Evolutionary conservation across 2,329 filamentous ascomycete species (phyloP), one percentile per base, ranked within the genome.

Genomic region (Cercospora nicotianae): DNA sequence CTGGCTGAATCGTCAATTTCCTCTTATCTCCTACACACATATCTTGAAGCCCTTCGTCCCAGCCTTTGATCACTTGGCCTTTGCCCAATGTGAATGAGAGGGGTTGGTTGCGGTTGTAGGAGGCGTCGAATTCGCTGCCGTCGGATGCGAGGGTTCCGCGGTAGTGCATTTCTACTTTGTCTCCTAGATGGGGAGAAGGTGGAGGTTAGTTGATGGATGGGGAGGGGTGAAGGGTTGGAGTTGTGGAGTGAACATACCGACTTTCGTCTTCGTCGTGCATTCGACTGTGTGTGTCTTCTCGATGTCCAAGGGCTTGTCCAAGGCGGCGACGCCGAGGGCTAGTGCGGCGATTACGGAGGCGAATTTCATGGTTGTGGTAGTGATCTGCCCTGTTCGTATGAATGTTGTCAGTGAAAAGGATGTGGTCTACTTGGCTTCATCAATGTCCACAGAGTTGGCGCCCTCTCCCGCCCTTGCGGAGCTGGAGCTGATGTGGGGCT

Each of bases 1-100:
- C 90, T 23, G 94, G 93, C 62, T 93, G 93, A 63, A 99, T 95
- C 30, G 93, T 98, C 78, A 99, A 83, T 67, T 89, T 94, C 81
- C 81, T 87, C 88, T 97, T 97, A 85, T 99, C 94, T 71, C 95
- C 95, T 74, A 95, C 90, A 82, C 94, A 98, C 94, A 98, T 98
- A 77, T 94, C 92, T 57, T 96, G 78, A 26, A 98, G 87, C 63
- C 94, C 94, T 78, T 96, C 84, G 76, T 98, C 94, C 94, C 94
- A 97, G 76, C 94, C 94, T 84, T 95, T 93, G 82, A 99, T 99
- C 68, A 98, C 95, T 79, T 91, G 88, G 57, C 94, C 94, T 64
- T 85, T 83, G 66, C 94, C 95, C 55, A 99, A 84, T 71, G 85
- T 87, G 83, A 99, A 98, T 74, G 79, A 83, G 76, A 99, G 86